phyloP scores from a whole-genome alignment of 805 yeast species.

The Monosporozyma aerobia region DNA sequence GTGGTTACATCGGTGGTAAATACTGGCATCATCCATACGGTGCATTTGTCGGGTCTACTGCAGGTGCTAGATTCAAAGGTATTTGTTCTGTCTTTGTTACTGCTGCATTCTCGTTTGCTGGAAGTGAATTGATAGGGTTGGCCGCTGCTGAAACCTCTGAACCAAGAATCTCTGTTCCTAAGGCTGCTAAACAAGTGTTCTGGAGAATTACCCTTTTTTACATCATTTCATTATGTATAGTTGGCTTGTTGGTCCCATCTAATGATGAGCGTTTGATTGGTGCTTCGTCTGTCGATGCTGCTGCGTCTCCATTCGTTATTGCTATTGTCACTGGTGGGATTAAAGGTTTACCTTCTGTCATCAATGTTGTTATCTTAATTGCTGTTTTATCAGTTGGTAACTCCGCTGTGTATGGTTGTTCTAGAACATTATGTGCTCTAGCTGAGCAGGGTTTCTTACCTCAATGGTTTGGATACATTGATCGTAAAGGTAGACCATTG shows the following conservation, averaged over 20 bases:
- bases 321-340: constrained; percentile 59
- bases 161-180: constrained; percentile 41
- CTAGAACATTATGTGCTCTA: constrained; percentile 56
- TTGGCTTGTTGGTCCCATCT: constrained; percentile 42
- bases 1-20: constrained; percentile 40
- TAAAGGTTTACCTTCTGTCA: constrained; percentile 50
- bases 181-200: constrained; percentile 46
- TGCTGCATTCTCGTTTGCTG: constrained; percentile 57
- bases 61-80: constrained; percentile 42
- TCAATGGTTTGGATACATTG: constrained; percentile 47
- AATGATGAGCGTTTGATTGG: constrained; percentile 37
- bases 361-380: constrained; percentile 60
- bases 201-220: constrained; percentile 46
- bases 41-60: constrained; percentile 42
- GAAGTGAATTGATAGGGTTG: constrained; percentile 44
- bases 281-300: constrained; percentile 44
- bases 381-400: constrained; percentile 66
- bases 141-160: constrained; percentile 42
- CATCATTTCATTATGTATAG: constrained; percentile 35
- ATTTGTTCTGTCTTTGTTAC: constrained; percentile 64
- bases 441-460: constrained; percentile 61
- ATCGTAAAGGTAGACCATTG: constrained; percentile 59
- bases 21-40: constrained; percentile 49
- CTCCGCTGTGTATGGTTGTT: constrained; percentile 59
- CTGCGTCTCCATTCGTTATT: constrained; percentile 73